Conservation (phyloP, 257 asterid genomes). For the Coffea eugenioides region DNA sequence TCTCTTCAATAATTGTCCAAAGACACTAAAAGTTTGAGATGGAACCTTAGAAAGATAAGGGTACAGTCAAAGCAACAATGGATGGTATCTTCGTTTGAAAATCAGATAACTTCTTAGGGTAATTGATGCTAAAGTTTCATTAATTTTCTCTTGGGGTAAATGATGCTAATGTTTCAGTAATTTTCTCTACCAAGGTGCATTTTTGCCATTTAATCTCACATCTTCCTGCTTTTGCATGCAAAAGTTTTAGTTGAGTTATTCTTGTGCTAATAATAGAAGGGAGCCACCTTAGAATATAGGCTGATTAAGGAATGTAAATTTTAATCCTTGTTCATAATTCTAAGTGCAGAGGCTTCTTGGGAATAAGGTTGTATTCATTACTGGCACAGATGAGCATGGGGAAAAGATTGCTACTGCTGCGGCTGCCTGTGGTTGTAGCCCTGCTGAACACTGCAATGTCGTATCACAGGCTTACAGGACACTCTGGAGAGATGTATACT, state of each 20-base stretch:
- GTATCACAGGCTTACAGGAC: constrained; percentile 72
- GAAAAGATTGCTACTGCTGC: constrained; percentile 94
- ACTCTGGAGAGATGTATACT: constrained; percentile 76
- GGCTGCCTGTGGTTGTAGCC: constrained; percentile 66
- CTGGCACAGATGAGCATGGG: constrained; percentile 98
- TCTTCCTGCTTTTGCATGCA: not conserved
- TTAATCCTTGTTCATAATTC: constrained; percentile 5
- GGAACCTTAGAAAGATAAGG: not conserved
- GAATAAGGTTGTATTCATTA: constrained; percentile 75
- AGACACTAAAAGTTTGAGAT: not conserved
- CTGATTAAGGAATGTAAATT: constrained; percentile 5
- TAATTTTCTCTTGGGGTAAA: not conserved
- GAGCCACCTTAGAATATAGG: not conserved
- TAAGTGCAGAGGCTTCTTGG: constrained; percentile 72
- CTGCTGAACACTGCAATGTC: constrained; percentile 74
- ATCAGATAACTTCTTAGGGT: not conserved
- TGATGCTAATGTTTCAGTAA: not conserved
- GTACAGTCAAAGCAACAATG: not conserved
- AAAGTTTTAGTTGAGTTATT: not conserved
- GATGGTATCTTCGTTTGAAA: not conserved
- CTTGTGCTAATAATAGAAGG: not conserved
- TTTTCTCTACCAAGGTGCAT: not conserved
- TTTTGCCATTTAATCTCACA: not conserved
- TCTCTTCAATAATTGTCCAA: not conserved
- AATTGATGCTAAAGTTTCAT: not conserved